Conservation (phyloP, 1,284 basidiomycete species). For the Heterobasidion irregulare region DNA sequence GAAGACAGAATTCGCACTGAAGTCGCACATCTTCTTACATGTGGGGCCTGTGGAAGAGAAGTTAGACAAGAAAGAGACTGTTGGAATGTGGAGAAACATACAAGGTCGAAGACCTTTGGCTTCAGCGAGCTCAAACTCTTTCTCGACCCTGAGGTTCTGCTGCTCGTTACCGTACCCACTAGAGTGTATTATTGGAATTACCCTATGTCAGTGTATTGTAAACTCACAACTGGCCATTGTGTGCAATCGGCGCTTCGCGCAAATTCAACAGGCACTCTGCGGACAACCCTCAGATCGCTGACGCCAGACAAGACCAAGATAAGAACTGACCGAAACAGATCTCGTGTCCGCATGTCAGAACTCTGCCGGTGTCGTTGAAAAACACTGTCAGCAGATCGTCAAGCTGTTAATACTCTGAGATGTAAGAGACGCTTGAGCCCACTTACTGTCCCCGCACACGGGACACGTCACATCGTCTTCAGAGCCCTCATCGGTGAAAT, state of each 20-base stretch:
- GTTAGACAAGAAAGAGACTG: background rate
- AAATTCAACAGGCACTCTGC: constrained; percentile 46
- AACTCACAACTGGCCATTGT: constrained; percentile 51
- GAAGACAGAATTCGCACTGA: constrained; percentile 41
- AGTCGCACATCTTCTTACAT: constrained; percentile 49
- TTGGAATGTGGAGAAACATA: constrained; percentile 19
- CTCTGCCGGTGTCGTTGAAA: constrained; percentile 36
- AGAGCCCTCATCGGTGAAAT: constrained; percentile 33
- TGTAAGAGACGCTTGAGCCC: background rate
- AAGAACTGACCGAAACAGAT: constrained; percentile 44
- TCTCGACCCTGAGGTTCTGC: constrained; percentile 45
- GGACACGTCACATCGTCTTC: constrained; percentile 37
- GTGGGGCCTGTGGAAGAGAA: constrained; percentile 33
- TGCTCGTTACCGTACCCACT: constrained; percentile 48
- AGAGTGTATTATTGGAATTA: background rate
- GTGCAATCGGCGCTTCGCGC: constrained; percentile 37
- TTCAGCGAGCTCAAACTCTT: constrained; percentile 43
- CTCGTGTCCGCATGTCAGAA: constrained; percentile 53
- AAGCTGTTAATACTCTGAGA: background rate
- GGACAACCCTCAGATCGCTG: background rate
- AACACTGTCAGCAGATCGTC: constrained; percentile 30
- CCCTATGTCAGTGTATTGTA: background rate
- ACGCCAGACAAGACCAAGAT: background rate
- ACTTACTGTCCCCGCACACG: constrained; percentile 45
- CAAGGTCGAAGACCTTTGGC: constrained; percentile 53